These are phyloP conservation scores for Ustilago nuda DNA, from an alignment of 1,284 basidiomycete species.

Conservation along the genomic window DNA sequence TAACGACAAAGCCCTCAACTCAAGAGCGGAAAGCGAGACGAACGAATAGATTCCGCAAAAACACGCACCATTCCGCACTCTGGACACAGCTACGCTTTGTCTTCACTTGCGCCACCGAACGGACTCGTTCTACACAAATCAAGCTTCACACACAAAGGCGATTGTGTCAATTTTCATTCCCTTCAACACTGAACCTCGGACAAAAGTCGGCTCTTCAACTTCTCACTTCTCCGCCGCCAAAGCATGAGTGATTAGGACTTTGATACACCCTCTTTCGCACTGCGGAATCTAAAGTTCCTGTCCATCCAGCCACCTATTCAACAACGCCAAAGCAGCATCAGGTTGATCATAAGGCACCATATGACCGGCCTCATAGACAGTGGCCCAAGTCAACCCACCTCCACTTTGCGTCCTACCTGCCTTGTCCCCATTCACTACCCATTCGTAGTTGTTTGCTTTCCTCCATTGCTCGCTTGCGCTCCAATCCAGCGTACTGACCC, in stretches of 20 bases:
- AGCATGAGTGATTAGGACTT: neutral
- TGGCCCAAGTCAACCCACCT: constrained; percentile 51
- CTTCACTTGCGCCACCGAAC: neutral
- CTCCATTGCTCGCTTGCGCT: constrained; percentile 25
- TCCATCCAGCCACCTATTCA: constrained; percentile 65
- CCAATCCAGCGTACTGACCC: constrained; percentile 49
- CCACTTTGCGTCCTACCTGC: constrained; percentile 44
- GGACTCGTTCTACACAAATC: neutral
- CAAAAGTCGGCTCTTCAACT: no score
- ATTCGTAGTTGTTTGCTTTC: constrained; percentile 41
- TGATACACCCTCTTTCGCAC: neutral
- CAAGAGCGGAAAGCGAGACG: neutral
- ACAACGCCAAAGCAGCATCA: constrained; percentile 55
- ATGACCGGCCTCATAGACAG: constrained; percentile 57
- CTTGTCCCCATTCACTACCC: constrained; percentile 49
- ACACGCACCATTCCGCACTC: neutral
- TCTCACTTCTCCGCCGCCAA: neutral
- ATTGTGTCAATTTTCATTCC: no score
- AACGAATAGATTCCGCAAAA: neutral
- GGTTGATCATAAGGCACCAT: constrained; percentile 63
- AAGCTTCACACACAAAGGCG: no score
- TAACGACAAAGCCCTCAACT: neutral
- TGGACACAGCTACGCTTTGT: neutral
- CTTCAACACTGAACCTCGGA: no score
- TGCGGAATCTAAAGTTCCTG: constrained; percentile 34